Evolutionary conservation across 495 filamentous ascomycete genomes (phyloP), one percentile per base, ranked within the genome.

Genomic region (Penicillium canariense): DNA sequence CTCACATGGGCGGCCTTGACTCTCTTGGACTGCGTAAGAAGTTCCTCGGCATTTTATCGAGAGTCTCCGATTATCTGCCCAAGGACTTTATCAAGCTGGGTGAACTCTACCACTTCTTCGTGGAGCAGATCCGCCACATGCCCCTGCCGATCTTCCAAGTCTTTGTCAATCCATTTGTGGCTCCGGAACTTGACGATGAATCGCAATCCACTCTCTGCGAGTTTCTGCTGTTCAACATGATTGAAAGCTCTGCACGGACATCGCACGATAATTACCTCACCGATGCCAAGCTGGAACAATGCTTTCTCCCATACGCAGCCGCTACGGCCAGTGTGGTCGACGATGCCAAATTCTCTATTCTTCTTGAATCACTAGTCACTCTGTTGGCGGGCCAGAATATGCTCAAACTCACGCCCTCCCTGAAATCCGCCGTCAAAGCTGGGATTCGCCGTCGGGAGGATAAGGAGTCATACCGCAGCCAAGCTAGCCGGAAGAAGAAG

Each of bases 321-420:
- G 84, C 81, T 42, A 84, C 78, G 0, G 68, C 79, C 5, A 81
- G 76, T 6, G 68, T 79, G 0, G 78, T 77, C 5, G 89, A 95
- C 44, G 96, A 97, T 62, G 85, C 87, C 3, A 92, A 91, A 68
- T 76, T 96, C 28, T 87, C 86, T 4, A 69, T 96, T 3, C 63
- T 89, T 46, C 66, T 96, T 0, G 93, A 98, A 68, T 77, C 77
- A 0, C 66, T 95, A 50, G 56, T 93, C 47, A 77, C 85, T 39
- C 69, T 87, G 4, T 62, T 91, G n/a, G 75, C 77, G 1, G 61
- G 67, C 0, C 60, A 62, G 22, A 56, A 67, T 0, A 49, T 69
- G 53, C 53, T 86, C 7, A 62, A 59, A 18, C 70, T 81, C 40
- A 81, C 77, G 14, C 56, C 65, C 0, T 60, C 56, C 4, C 60